These are phyloP conservation scores for Monilinia fructigena DNA, from an alignment of 2,329 filamentous ascomycete species.

Conservation along the genomic window DNA sequence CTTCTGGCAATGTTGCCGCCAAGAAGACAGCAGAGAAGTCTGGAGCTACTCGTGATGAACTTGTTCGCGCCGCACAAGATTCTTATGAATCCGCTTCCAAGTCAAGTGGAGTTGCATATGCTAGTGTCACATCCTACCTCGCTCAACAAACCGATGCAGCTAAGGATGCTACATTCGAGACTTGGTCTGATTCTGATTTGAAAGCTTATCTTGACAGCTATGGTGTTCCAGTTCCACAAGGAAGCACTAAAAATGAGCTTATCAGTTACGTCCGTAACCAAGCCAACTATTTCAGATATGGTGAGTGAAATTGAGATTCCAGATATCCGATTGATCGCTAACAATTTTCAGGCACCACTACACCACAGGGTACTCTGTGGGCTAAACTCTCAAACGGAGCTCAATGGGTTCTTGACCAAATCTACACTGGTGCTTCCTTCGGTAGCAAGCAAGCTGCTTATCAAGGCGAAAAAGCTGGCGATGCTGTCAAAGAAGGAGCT, in stretches of 20 bases:
- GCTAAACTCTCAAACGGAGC: conserved; percentile 55
- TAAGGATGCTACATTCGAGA: conserved; percentile 67
- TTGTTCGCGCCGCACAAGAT: conserved; percentile 62
- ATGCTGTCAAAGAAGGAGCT: conserved; percentile 41
- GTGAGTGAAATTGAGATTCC: conserved; percentile 38
- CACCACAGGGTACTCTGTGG: conserved; percentile 63
- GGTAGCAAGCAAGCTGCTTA: conserved; percentile 45
- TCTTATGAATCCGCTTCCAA: conserved; percentile 60
- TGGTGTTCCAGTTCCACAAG: conserved; percentile 51
- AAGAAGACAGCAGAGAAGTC: conserved; percentile 62
- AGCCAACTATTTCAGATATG: conserved; percentile 74
- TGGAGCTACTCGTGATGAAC: conserved; percentile 68
- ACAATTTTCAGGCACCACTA: conserved; percentile 47
- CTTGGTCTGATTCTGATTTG: conserved; percentile 63
- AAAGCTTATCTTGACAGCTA: conserved; percentile 80
- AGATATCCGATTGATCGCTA: neutral
- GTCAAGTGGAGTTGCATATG: conserved; percentile 57
- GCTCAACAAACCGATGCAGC: conserved; percentile 62
- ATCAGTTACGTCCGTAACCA: conserved; percentile 70
- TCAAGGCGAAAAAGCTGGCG: conserved; percentile 48
- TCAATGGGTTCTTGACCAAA: conserved; percentile 50
- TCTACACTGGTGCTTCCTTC: conserved; percentile 49
- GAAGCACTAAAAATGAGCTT: conserved; percentile 57
- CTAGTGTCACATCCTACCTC: conserved; percentile 70
- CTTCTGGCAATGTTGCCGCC: conserved; percentile 54